Conservation (phyloP, 176 grass and related monocot genomes). For the Oryza glumipatula region DNA sequence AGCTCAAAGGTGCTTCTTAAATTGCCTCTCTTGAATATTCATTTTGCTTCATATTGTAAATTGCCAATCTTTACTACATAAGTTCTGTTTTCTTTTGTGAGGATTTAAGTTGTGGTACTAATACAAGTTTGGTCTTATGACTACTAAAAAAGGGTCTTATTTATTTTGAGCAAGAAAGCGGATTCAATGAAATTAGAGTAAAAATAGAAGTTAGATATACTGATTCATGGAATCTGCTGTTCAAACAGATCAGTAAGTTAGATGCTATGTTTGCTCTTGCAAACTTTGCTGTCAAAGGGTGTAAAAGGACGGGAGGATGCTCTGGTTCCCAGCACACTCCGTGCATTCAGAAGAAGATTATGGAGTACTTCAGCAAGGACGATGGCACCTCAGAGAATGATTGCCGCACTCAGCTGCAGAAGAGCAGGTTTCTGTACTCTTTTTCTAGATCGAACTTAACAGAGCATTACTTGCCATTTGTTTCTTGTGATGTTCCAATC, state of each 20-base stretch:
- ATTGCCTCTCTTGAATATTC: constrained; percentile 1
- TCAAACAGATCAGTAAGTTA: constrained; percentile 79
- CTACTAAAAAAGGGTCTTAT: not conserved
- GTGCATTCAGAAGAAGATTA: constrained; percentile 82
- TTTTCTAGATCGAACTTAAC: constrained; percentile 24
- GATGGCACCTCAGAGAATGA: constrained; percentile 29
- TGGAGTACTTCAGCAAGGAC: constrained; percentile 66
- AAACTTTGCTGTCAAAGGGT: constrained; percentile 75
- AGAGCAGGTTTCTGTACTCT: constrained; percentile 65
- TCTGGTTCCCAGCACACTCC: constrained; percentile 77
- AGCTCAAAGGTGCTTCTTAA: constrained; percentile 65
- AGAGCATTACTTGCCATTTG: not conserved
- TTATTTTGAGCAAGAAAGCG: not conserved
- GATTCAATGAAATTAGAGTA: not conserved
- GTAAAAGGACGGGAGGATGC: constrained; percentile 64
- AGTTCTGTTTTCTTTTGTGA: not conserved
- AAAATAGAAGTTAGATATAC: not conserved
- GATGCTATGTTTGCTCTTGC: constrained; percentile 79
- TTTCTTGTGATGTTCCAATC: constrained; percentile 1
- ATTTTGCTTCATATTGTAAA: not conserved
- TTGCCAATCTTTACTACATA: constrained; percentile 9
- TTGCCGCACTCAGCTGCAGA: constrained; percentile 39
- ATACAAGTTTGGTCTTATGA: not conserved
- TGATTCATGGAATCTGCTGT: constrained; percentile 29
- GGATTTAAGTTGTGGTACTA: constrained; percentile 6